Conservation (phyloP, 148 eudicot species). For the Rhododendron ovatum region DNA sequence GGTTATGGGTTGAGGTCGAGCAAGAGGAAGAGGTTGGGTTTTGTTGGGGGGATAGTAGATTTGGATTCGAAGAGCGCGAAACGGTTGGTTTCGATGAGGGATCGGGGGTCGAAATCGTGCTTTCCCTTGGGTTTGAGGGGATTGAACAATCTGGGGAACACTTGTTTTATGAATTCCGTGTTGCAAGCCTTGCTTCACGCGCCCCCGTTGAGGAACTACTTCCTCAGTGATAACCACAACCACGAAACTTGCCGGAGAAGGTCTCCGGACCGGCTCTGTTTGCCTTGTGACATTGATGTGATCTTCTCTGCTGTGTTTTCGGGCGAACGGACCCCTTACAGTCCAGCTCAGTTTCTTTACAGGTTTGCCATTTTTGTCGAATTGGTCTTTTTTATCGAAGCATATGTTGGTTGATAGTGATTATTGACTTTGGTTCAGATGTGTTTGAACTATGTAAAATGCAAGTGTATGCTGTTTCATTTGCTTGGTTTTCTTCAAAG, state of each 20-base stretch:
- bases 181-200: slow-evolving; percentile 68
- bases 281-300: slow-evolving; percentile 66
- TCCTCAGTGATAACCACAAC: slow-evolving; percentile 53
- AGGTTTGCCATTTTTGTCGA: slow-evolving; percentile 24
- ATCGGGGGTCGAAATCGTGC: slow-evolving; percentile 33
- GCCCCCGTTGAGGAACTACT: slow-evolving; percentile 60
- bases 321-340: slow-evolving; percentile 53
- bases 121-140: slow-evolving; percentile 62
- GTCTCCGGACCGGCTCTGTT: slow-evolving; percentile 40
- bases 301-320: slow-evolving; percentile 57
- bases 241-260: slow-evolving; percentile 40
- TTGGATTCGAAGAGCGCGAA: slow-evolving; percentile 26
- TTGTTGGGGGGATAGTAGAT: slow-evolving; percentile 19
- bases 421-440: not conserved
- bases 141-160: slow-evolving; percentile 60
- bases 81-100: slow-evolving; percentile 20
- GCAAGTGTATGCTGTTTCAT: slow-evolving; percentile 16
- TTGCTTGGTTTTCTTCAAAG: not conserved
- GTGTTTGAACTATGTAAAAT: not conserved
- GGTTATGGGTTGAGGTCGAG: slow-evolving; percentile 6
- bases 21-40: slow-evolving; percentile 8
- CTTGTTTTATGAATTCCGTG: slow-evolving; percentile 75
- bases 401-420: not conserved
- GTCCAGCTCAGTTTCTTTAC: slow-evolving; percentile 61
- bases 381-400: not conserved